Base-by-base conservation (phyloP, 2,329 filamentous ascomycete genomes). In the Aspergillus texensis region DNA sequence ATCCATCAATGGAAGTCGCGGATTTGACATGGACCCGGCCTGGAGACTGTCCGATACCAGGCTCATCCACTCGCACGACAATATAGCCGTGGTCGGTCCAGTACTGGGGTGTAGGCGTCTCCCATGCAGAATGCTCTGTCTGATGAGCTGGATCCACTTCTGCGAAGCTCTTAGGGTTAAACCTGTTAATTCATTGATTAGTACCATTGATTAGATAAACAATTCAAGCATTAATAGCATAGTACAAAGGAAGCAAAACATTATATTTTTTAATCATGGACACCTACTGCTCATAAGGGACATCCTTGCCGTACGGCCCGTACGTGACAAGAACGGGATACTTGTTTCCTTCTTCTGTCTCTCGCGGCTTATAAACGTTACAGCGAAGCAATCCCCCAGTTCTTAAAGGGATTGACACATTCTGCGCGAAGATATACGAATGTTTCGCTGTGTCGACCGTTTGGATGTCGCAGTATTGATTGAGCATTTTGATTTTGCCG, bases 281-380 rank as follows among this genome's bases (percentile, higher is more conserved):
- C n/a, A 24, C 43, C 26, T 11, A 46, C 43, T 46, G 11, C 64
- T 81, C 77, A 71, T 91, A 91, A 16, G 82, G 85, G 30, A 90
- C 88, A 69, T 91, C 89, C 68, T 92, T 91, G 45, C 89, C 89
- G 67, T 91, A 91, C 0, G 89, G 89, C 0, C 89, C 89, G 67
- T 91, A 91, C 0, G 89, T 91, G 1, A 88, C 84, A 11, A 91
- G 72, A 0, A 90, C 88, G 0, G 89, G 89, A 39, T 59, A 62
- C 75, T 78, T 48, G 30, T 3, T 46, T 21, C 43, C 11, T 21
- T 21, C n/a, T 9, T 11, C 24, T 6, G 43, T 12, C 6, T 24
- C 12, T 4, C n/a, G 43, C 34, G 34, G 34, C 14, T 36, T 36
- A 36, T 36, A 36, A 16, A 36, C 34, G 34, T 36, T 36, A 36